These are phyloP conservation scores for Cicer yamashitae DNA, from an alignment of 306 rosid species.

Conservation along the genomic window DNA sequence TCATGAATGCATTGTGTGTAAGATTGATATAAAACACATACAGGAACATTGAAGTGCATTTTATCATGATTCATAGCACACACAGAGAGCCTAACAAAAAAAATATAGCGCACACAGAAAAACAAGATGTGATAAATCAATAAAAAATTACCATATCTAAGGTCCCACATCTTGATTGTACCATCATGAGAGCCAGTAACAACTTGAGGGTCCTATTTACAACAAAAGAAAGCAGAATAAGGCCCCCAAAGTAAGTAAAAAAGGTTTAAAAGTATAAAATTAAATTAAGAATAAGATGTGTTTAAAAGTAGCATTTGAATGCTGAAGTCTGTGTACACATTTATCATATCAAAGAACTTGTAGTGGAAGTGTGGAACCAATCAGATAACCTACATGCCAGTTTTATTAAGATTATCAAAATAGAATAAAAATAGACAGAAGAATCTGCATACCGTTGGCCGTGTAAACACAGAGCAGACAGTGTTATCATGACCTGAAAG, in stretches of 20 bases:
- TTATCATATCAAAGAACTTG: constrained; percentile 37
- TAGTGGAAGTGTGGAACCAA: constrained; percentile 18
- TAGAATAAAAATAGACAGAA: constrained; percentile 13
- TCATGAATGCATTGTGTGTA: constrained; percentile 57
- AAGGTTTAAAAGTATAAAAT: not conserved
- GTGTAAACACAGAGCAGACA: constrained; percentile 94
- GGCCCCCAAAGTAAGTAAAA: not conserved
- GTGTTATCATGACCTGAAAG: constrained; percentile 96
- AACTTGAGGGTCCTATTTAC: constrained; percentile 91
- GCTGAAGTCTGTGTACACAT: constrained; percentile 11
- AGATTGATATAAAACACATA: constrained; percentile 26
- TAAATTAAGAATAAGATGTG: constrained; percentile 19
- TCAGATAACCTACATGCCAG: constrained; percentile 20
- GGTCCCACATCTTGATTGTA: constrained; percentile 23
- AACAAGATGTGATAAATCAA: not conserved
- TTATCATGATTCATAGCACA: not conserved
- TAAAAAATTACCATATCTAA: too few relatives aligned
- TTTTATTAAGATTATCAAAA: constrained; percentile 7
- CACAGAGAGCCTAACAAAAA: not conserved
- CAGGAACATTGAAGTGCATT: constrained; percentile 2
- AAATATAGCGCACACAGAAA: not conserved
- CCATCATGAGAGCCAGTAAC: constrained; percentile 93
- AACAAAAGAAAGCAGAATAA: constrained; percentile 39
- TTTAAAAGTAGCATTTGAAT: constrained; percentile 28
- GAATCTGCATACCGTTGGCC: constrained; percentile 74